phyloP scores from a whole-genome alignment of 495 filamentous ascomycete species.

The Penicillium longicatenatum region DNA sequence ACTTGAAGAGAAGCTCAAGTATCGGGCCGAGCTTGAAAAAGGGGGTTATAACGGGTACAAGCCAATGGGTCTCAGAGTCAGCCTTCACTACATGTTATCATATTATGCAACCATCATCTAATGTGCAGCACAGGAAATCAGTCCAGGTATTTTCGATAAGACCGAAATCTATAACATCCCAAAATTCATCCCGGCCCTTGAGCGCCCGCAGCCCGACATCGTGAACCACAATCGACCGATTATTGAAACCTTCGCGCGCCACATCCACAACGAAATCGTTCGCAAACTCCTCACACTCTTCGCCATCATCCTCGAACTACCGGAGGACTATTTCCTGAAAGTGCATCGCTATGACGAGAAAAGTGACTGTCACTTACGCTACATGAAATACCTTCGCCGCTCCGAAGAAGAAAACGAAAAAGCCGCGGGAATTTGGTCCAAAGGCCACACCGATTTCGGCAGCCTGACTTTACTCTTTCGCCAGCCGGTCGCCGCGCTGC shows the following conservation, averaged over 20 bases:
- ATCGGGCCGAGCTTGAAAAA: conserved; percentile 44
- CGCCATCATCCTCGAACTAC: conserved; percentile 52
- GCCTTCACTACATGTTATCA: neutral
- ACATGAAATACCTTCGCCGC: conserved; percentile 56
- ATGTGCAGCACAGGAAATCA: conserved; percentile 14
- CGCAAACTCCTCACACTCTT: conserved; percentile 49
- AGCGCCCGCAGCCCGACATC: conserved; percentile 44
- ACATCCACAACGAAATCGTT: conserved; percentile 50
- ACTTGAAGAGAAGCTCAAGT: conserved; percentile 51
- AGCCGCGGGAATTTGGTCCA: conserved; percentile 41
- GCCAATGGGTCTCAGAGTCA: conserved; percentile 10
- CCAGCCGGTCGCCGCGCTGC: conserved; percentile 57
- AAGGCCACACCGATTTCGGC: conserved; percentile 57
- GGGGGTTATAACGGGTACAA: conserved; percentile 48
- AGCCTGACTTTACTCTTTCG: conserved; percentile 56
- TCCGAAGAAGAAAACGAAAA: conserved; percentile 47
- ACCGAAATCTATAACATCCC: conserved; percentile 58
- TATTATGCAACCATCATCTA: no score
- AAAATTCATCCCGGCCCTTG: conserved; percentile 47
- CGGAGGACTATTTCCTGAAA: conserved; percentile 52
- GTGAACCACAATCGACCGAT: conserved; percentile 38
- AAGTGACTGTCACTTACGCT: conserved; percentile 51
- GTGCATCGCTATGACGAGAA: conserved; percentile 52
- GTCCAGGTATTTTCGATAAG: conserved; percentile 49
- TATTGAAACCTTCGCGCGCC: conserved; percentile 50